A percentile compares a stretch with the other conserved stretches of the same genome.
Conservation (phyloP, 345 rosid species). For the Reutealis trisperma region DNA sequence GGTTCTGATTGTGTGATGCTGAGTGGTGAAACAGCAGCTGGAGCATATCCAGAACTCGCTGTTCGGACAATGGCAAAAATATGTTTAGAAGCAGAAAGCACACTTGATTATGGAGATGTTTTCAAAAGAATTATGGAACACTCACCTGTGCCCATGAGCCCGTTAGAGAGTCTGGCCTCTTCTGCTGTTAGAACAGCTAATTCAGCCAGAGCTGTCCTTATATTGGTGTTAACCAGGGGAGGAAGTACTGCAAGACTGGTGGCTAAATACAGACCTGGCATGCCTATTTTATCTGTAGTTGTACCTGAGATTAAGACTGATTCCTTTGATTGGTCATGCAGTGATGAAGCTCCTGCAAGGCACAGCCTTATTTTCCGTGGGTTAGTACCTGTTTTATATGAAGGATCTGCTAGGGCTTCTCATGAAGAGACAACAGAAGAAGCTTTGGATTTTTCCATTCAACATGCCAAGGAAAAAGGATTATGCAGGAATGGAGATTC, state of each 20-base stretch:
- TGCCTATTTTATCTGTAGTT: conserved; percentile 82
- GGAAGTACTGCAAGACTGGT: conserved; percentile 95
- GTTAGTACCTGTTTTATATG: conserved; percentile 76
- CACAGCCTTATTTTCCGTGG: conserved; percentile 92
- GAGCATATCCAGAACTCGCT: conserved; percentile 93
- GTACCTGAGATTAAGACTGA: conserved; percentile 91
- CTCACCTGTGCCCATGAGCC: conserved; percentile 96
- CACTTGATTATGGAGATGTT: conserved; percentile 75
- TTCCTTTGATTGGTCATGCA: conserved; percentile 91
- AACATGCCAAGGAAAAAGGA: conserved; percentile 64
- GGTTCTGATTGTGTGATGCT: conserved; percentile 97
- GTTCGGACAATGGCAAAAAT: conserved; percentile 93
- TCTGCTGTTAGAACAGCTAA: conserved; percentile 93
- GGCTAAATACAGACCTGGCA: conserved; percentile 93
- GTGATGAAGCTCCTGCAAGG: conserved; percentile 85
- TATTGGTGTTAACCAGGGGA: conserved; percentile 88
- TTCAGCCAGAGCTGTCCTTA: conserved; percentile 76
- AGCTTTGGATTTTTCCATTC: conserved; percentile 77
- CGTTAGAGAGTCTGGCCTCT: conserved; percentile 85
- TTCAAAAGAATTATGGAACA: conserved; percentile 81
- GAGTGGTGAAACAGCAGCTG: conserved; percentile 98
- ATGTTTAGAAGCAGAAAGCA: conserved; percentile 92
- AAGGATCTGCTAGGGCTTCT: conserved; percentile 90
- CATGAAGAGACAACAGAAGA: conserved; percentile 89
- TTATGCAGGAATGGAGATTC: conserved; percentile 83